These are phyloP conservation scores for Aspergillus carlsbadensis DNA, from an alignment of 495 filamentous ascomycete genomes.

Conservation along the genomic window DNA sequence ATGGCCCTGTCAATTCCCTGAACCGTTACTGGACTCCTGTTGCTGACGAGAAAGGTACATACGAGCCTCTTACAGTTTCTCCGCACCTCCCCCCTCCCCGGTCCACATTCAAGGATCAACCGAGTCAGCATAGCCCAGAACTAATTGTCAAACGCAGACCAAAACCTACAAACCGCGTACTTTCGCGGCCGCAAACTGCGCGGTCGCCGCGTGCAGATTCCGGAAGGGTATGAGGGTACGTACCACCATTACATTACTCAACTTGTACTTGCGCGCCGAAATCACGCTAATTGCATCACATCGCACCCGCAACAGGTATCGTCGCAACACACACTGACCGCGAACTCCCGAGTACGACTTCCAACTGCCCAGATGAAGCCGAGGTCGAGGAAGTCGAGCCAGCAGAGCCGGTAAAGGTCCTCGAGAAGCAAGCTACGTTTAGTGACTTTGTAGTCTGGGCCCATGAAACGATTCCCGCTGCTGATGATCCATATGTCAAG, in stretches of 20 bases:
- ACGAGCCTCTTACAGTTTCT: too few relatives aligned
- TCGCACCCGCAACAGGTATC: conserved; percentile 27
- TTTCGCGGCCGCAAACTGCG: conserved; percentile 82
- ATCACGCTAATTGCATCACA: neutral
- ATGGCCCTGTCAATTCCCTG: conserved; percentile 65
- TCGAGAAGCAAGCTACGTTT: conserved; percentile 67
- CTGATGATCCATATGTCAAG: conserved; percentile 68
- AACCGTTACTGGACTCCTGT: conserved; percentile 71
- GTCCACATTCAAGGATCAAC: too few relatives aligned
- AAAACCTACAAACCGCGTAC: conserved; percentile 54
- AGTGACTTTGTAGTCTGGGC: conserved; percentile 80
- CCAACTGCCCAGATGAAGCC: conserved; percentile 35
- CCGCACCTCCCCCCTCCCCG: too few relatives aligned
- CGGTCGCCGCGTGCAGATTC: conserved; percentile 65
- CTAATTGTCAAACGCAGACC: conserved; percentile 12
- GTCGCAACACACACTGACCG: conserved; percentile 41
- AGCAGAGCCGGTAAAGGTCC: conserved; percentile 55
- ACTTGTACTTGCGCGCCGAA: too few relatives aligned
- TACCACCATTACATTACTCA: neutral
- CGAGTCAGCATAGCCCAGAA: too few relatives aligned
- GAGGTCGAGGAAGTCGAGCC: conserved; percentile 34
- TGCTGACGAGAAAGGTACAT: conserved; percentile 45
- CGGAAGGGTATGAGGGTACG: conserved; percentile 71
- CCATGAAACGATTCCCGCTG: conserved; percentile 68
- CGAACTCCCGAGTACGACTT: conserved; percentile 18